phyloP scores from a whole-genome alignment of 2,329 filamentous ascomycete species.

The Fusarium tuaranense region DNA sequence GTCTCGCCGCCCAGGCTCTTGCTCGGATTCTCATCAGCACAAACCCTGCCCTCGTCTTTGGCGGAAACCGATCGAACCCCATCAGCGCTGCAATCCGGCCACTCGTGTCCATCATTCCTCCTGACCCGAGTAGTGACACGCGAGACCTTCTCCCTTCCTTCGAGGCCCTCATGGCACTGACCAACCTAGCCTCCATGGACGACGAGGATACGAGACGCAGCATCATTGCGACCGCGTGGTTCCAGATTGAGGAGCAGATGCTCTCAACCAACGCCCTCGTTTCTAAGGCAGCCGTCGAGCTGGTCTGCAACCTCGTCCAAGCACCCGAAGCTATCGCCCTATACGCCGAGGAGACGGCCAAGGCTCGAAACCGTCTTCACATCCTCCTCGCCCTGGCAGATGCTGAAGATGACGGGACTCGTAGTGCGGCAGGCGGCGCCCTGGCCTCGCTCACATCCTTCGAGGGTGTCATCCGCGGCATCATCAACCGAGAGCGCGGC shows the following conservation, averaged over 20 bases:
- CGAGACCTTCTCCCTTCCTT: slow-evolving; percentile 90
- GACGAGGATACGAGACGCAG: slow-evolving; percentile 71
- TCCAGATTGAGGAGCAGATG: slow-evolving; percentile 84
- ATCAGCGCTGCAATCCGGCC: slow-evolving; percentile 86
- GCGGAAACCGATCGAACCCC: slow-evolving; percentile 77
- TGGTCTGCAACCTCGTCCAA: slow-evolving; percentile 91
- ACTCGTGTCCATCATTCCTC: slow-evolving; percentile 78
- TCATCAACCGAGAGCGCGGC: slow-evolving; percentile 78
- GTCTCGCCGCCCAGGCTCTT: slow-evolving; percentile 81
- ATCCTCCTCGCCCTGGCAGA: slow-evolving; percentile 90
- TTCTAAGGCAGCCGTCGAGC: slow-evolving; percentile 85
- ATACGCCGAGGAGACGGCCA: slow-evolving; percentile 75
- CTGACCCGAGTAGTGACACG: slow-evolving; percentile 70
- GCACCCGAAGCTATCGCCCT: slow-evolving; percentile 73
- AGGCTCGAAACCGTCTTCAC: slow-evolving; percentile 80
- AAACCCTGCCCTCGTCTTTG: slow-evolving; percentile 87
- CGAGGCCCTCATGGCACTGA: slow-evolving; percentile 90
- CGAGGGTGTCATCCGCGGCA: slow-evolving; percentile 77
- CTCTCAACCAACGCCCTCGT: slow-evolving; percentile 81
- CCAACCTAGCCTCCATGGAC: slow-evolving; percentile 89
- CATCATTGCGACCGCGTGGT: slow-evolving; percentile 81
- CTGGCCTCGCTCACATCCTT: slow-evolving; percentile 86
- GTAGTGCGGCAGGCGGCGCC: slow-evolving; percentile 88
- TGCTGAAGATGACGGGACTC: slow-evolving; percentile 81
- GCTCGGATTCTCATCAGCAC: slow-evolving; percentile 89